Evolutionary conservation across 768 basidiomycete genomes (phyloP).

Genomic region (Leccinellum luteum): DNA sequence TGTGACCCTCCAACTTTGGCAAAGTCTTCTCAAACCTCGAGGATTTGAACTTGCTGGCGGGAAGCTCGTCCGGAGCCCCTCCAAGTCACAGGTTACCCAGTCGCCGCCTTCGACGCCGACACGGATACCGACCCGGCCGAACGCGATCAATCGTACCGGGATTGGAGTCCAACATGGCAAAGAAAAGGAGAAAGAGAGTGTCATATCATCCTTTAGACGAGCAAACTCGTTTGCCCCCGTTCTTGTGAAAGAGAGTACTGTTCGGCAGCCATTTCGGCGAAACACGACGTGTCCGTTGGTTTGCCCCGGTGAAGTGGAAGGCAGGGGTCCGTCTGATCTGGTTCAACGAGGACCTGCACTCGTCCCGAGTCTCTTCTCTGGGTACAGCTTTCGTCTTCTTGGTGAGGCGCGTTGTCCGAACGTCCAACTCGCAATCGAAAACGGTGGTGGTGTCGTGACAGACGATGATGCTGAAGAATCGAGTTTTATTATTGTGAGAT

Average conservation of each 20-base stretch:
- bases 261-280: slow-evolving; percentile 48
- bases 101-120: slow-evolving; percentile 16
- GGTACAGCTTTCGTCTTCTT: slow-evolving; percentile 54
- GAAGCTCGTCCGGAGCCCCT: slow-evolving; percentile 60
- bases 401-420: slow-evolving; percentile 63
- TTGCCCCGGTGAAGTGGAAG: slow-evolving; percentile 16
- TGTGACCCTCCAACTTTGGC: slow-evolving; percentile 68
- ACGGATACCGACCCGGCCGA: slow-evolving; percentile 10
- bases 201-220: slow-evolving; percentile 61
- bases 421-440: slow-evolving; percentile 61
- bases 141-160: not conserved
- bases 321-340: slow-evolving; percentile 9
- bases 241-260: slow-evolving; percentile 21
- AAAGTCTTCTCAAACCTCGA: slow-evolving; percentile 60
- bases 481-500: slow-evolving; percentile 66
- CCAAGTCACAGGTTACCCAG: slow-evolving; percentile 38
- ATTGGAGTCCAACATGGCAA: slow-evolving; percentile 3
- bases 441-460: slow-evolving; percentile 51
- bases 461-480: slow-evolving; percentile 47
- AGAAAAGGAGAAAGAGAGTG: slow-evolving; percentile 29
- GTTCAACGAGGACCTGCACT: not conserved
- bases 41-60: slow-evolving; percentile 62
- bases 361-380: slow-evolving; percentile 45
- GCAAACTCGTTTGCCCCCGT: slow-evolving; percentile 60
- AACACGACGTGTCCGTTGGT: slow-evolving; percentile 28